Evolutionary conservation across 805 yeast genomes (phyloP), one percentile per base, ranked within the genome.

Genomic region (Zygosaccharomyces bisporus): DNA sequence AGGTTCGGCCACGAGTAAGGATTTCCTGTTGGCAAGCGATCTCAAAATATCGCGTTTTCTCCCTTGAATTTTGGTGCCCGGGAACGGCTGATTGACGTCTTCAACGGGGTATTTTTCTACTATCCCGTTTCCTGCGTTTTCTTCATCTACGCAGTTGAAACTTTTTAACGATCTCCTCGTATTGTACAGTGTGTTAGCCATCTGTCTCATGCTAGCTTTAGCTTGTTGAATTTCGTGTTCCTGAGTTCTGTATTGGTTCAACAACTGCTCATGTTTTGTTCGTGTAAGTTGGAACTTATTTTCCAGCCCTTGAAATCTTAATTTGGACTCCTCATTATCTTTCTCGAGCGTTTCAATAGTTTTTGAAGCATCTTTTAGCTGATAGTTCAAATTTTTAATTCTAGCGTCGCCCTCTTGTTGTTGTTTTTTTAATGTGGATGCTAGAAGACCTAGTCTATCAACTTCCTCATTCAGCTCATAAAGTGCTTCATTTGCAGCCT

Each of bases 171-270:
- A 27, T 4, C 6, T 25, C 21, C 40, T 24, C 8, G 40, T 30
- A 10, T 25, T 13, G 14, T 37, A 37, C 16, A 37, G 33, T 10
- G 40, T 23, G n/a, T 13, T 37, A 12, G 40, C 30, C 40, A 37
- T 37, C 20, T 25, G 12, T 16, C 40, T 37, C 40, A 37, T 25
- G n/a, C 14, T 37, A 10, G 20, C 8, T 10, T 19, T 37, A 21
- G 40, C 40, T 20, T 37, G 40, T 13, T 37, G 40, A 25, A 37
- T 37, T 16, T 37, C 40, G 16, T 4, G 7, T 12, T 37, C 32
- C 25, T 30, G 27, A 14, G 18, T 9, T 16, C 14, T 37, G 21
- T 23, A 37, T 12, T 25, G 20, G 18, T 37, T 16, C 9, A 17
- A 23, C 24, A 37, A 17, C 16, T 4, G 19, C 7, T 37, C 31